These are phyloP conservation scores for Odontarrhena argentea DNA, from an alignment of 345 rosid species.

Conservation along the genomic window DNA sequence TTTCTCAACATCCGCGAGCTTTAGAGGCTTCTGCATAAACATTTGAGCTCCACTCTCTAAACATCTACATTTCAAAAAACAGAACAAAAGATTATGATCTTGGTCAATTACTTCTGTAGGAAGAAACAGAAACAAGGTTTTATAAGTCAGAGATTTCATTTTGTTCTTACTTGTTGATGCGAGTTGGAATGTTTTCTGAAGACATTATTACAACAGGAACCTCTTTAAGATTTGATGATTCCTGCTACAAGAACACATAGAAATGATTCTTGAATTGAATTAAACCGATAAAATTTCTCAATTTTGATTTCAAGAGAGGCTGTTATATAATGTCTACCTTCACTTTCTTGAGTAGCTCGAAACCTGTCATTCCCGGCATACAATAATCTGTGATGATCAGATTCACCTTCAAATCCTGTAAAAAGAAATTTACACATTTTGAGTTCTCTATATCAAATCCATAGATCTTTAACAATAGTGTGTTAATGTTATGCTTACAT, in stretches of 20 bases:
- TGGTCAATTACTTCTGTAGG: not conserved
- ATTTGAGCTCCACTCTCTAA: conserved; percentile 90
- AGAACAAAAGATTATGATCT: not conserved
- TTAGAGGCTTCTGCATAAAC: conserved; percentile 89
- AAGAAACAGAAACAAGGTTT: conserved; percentile 1
- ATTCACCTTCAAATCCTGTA: conserved; percentile 63
- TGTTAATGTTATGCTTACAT: conserved; percentile 26
- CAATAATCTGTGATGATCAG: conserved; percentile 88
- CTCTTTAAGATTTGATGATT: conserved; percentile 69
- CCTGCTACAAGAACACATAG: conserved; percentile 47
- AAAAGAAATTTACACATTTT: not conserved
- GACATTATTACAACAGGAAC: conserved; percentile 90
- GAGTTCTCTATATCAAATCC: conserved; percentile 8
- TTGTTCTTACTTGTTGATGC: conserved; percentile 61
- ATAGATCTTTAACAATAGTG: not conserved
- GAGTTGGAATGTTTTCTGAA: conserved; percentile 76
- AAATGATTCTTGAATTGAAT: not conserved
- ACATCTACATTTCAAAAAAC: conserved; percentile 47
- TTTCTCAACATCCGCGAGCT: conserved; percentile 68
- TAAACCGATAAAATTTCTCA: not conserved
- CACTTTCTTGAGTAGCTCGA: conserved; percentile 78
- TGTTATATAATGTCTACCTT: conserved; percentile 50
- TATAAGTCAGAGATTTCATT: not conserved
- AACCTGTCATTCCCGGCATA: conserved; percentile 97
- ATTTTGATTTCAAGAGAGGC: not conserved